Evolutionary conservation across 2,329 filamentous ascomycete genomes (phyloP), one percentile per base, ranked within the genome.

Genomic region (Paraphaeosphaeria minitans): DNA sequence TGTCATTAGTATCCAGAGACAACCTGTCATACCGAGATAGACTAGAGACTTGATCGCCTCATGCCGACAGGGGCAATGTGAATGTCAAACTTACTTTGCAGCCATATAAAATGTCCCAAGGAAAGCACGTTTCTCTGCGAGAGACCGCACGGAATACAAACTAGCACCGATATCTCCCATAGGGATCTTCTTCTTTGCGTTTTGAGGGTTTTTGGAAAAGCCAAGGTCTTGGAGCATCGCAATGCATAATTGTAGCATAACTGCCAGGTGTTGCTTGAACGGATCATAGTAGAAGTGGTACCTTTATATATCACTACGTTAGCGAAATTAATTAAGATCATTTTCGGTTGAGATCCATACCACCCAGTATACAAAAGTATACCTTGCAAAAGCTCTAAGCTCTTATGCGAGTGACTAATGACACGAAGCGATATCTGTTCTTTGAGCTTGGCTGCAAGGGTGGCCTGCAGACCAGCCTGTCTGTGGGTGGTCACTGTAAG

Each of bases 371-470:
- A 72, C 0, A 80, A 64, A 14, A 79, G 61, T 6, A 79, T 55
- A 2, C 77, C 78, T 61, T 80, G 75, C 16, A 80, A 66, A 13
- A 78, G 64, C 39, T 78, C 78, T n/a, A 80, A 70, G 31, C 66
- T 75, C 24, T 75, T 68, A 9, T 75, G 66, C 2, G 70, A 70
- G 6, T 64, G 61, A 14, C 72, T 51, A 12, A 80, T 64, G 47
- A 77, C 69, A 10, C 70, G 68, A 12, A 67, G 63, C 22, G 69
- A 66, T 50, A 78, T 66, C 39, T 70, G 63, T 4, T 66, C 60
- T 46, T 69, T 66, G 29, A 75, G 45, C 27, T 68, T 66, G 33
- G 68, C 72, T 6, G 68, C 67, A 3, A 76, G 64, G 1, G 63
- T 57, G n/a, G 58, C 56, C 53, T 76, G 73, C n/a, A 66, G 59